phyloP scores from a whole-genome alignment of 768 basidiomycete genomes.

The Suillus subaureus region DNA sequence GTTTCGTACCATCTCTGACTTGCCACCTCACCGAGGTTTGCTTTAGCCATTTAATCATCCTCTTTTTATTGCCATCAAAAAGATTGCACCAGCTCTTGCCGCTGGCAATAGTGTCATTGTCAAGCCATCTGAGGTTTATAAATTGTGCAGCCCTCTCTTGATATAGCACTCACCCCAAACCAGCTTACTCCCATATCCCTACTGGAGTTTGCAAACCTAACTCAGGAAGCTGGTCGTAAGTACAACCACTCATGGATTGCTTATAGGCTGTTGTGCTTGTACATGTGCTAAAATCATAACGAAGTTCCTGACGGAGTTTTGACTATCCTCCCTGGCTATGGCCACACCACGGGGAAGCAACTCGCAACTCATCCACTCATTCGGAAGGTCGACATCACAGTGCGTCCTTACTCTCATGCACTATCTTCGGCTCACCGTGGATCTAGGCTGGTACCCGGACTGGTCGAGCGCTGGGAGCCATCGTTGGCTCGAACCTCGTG shows the following conservation, averaged over 20 bases:
- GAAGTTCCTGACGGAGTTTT: conserved; percentile 79
- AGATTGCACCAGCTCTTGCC: conserved; percentile 83
- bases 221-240: conserved; percentile 66
- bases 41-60: conserved; percentile 86
- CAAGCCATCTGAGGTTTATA: conserved; percentile 73
- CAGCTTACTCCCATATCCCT: conserved; percentile 80
- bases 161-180: conserved; percentile 6
- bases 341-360: conserved; percentile 61
- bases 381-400: conserved; percentile 85
- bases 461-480: conserved; percentile 70
- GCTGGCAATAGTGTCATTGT: conserved; percentile 84
- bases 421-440: not conserved
- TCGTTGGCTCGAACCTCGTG: conserved; percentile 75
- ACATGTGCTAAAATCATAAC: conserved; percentile 4
- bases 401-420: conserved; percentile 33
- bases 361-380: conserved; percentile 67
- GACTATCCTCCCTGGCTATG: conserved; percentile 74
- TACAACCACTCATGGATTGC: conserved; percentile 5
- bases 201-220: conserved; percentile 72
- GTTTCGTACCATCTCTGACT: not conserved
- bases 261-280: not conserved
- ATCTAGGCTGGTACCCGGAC: conserved; percentile 75
- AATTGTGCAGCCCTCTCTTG: not conserved
- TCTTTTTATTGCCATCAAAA: conserved; percentile 86
- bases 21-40: conserved; percentile 2